These are phyloP conservation scores for Diddensiella transvaalensis DNA, from an alignment of 805 yeast species.

Conservation along the genomic window DNA sequence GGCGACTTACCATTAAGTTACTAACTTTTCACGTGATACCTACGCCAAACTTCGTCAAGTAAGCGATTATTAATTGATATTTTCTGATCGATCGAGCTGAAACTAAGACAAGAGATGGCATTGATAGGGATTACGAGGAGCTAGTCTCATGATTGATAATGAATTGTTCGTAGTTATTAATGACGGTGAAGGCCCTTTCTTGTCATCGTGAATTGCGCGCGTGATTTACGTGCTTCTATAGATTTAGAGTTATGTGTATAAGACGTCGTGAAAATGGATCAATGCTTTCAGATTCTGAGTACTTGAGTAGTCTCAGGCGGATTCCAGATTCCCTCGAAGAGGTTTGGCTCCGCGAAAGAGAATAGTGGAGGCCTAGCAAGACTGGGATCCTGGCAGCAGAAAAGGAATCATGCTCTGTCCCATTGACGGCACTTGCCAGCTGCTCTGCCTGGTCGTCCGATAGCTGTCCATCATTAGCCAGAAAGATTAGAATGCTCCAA, in stretches of 20 bases:
- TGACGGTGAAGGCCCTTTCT: too few relatives aligned
- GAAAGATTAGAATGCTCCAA: slow-evolving; percentile 9
- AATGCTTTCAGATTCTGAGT: slow-evolving; percentile 7
- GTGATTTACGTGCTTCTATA: too few relatives aligned
- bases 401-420: background rate
- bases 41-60: too few relatives aligned
- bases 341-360: background rate
- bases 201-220: too few relatives aligned
- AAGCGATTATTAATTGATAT: too few relatives aligned
- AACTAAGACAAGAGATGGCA: too few relatives aligned
- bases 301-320: slow-evolving; percentile 13
- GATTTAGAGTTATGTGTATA: slow-evolving; percentile 11
- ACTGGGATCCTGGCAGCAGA: background rate
- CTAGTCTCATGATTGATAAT: too few relatives aligned
- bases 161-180: too few relatives aligned
- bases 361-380: slow-evolving; percentile 12
- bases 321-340: slow-evolving; percentile 12
- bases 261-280: slow-evolving; percentile 10
- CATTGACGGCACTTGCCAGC: background rate
- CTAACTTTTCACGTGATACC: too few relatives aligned
- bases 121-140: too few relatives aligned
- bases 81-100: too few relatives aligned
- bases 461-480: slow-evolving; percentile 2
- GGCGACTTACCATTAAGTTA: too few relatives aligned
- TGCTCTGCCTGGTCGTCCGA: slow-evolving; percentile 3